Base-by-base conservation (phyloP, 805 yeast genomes). In the Candida corydali region DNA sequence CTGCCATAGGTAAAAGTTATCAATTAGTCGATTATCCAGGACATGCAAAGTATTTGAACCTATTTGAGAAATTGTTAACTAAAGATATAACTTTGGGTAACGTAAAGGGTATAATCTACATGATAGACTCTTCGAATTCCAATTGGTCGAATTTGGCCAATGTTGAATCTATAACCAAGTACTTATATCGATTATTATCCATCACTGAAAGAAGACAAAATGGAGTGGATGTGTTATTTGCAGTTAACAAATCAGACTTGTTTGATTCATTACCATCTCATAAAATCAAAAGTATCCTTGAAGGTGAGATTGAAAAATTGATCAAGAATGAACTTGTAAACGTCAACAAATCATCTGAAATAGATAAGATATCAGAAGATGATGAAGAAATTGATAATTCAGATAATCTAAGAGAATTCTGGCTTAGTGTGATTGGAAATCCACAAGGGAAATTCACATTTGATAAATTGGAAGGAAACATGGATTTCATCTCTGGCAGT, bases 11-110 rank as follows among this genome's bases (percentile, higher is more conserved):
- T 50, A 38, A 72, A 64, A 38, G 45, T 20, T 67, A 42, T 51
- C 76, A 71, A 42, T 56, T 89, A 26, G 70, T 82, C 35, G 98
- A 91, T 51, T 79, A 79, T 43, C 98, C 98, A 2, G 96, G 97
- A n/a, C 88, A 84, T 60, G 63, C 74, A 38, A 87, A 86, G 58
- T 75, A 89, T 46, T 75, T 74, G 37, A 75, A 76, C 39, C 62
- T 80, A 34, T 64, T 78, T 40, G 71, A 73, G 37, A 73, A 74
- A 39, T 63, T 72, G 44, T 52, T 79, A 30, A 63, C 65, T 39
- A 63, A 61, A 12, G 66, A 63, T 29, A 50, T 63, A 18, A 54
- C 62, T 1, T 52, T 65, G 10, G 40, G 47, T 12, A 59, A 74
- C 12, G 55, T 83, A 35, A 75, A 72, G 44, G 96, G 96, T 4